Conservation (phyloP, 225 moss, liverwort and hornwort species). For the Bryum argenteum region DNA sequence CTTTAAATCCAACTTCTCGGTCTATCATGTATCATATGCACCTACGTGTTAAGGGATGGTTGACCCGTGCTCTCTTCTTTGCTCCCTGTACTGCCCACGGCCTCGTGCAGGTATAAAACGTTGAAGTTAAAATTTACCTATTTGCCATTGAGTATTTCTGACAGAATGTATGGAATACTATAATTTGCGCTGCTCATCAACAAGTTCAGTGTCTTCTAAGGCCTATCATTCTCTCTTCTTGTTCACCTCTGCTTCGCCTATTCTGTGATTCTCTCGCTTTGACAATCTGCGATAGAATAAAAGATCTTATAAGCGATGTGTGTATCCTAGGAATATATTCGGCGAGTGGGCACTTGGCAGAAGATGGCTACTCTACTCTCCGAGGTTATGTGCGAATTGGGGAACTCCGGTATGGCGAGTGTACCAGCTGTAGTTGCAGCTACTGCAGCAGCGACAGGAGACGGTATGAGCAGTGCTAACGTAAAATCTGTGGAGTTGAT, state of each 20-base stretch:
- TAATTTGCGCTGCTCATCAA: constrained; percentile 1
- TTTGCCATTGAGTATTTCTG: constrained; percentile 7
- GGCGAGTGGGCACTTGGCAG: constrained; percentile 75
- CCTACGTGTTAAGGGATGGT: constrained; percentile 75
- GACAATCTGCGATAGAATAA: background rate
- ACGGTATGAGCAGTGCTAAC: constrained; percentile 71
- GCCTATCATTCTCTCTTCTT: constrained; percentile 29
- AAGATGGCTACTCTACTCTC: constrained; percentile 69
- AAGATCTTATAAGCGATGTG: background rate
- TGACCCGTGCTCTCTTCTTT: constrained; percentile 59
- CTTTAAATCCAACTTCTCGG: constrained; percentile 39
- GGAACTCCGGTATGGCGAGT: constrained; percentile 38
- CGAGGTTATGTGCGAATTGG: constrained; percentile 48
- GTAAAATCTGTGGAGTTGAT: constrained; percentile 79
- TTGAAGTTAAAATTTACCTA: constrained; percentile 22
- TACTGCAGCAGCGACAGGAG: constrained; percentile 72
- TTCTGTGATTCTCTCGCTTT: constrained; percentile 30
- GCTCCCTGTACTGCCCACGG: constrained; percentile 90
- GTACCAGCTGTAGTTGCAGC: constrained; percentile 79
- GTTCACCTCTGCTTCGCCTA: constrained; percentile 23
- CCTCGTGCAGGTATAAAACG: constrained; percentile 63
- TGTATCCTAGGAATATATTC: constrained; percentile 71
- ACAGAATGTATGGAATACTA: background rate
- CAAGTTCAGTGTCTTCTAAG: constrained; percentile 18
- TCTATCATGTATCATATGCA: constrained; percentile 39